Evolutionary conservation across 805 yeast genomes (phyloP).

Genomic region (Suhomyces emberorum): DNA sequence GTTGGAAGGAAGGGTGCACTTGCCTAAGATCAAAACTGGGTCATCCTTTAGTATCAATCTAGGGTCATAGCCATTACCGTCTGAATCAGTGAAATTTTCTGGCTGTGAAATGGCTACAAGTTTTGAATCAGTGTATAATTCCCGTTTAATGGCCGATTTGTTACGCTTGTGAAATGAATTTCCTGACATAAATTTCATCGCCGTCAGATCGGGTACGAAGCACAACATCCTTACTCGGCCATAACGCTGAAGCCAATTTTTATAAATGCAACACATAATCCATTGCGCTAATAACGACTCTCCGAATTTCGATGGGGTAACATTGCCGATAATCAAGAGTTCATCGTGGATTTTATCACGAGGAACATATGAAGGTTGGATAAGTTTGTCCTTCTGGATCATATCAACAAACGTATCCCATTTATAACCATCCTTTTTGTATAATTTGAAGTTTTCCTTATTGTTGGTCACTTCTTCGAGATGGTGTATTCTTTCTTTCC

Average conservation of each 20-base stretch:
- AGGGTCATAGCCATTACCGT: slow-evolving; percentile 36
- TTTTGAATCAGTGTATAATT: slow-evolving; percentile 56
- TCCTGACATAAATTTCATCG: slow-evolving; percentile 56
- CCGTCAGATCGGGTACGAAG: slow-evolving; percentile 59
- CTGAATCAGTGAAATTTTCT: slow-evolving; percentile 17
- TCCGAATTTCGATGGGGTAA: slow-evolving; percentile 49
- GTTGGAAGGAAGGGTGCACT: slow-evolving; percentile 26
- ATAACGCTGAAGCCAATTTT: slow-evolving; percentile 71
- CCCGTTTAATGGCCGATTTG: slow-evolving; percentile 62
- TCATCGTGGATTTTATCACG: slow-evolving; percentile 47
- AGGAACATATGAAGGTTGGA: slow-evolving; percentile 27
- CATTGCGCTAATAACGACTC: slow-evolving; percentile 75
- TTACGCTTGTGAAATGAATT: slow-evolving; percentile 52
- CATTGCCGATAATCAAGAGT: slow-evolving; percentile 57
- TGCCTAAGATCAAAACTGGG: slow-evolving; percentile 29
- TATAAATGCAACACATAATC: slow-evolving; percentile 61
- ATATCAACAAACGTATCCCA: slow-evolving; percentile 61
- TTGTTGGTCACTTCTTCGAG: slow-evolving; percentile 23
- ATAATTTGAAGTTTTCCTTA: slow-evolving; percentile 30
- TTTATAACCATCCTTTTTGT: slow-evolving; percentile 53
- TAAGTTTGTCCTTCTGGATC: slow-evolving; percentile 42
- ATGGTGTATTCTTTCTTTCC: slow-evolving; percentile 25
- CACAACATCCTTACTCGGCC: slow-evolving; percentile 72
- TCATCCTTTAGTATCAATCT: slow-evolving; percentile 33
- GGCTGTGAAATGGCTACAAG: slow-evolving; percentile 48